phyloP scores from a whole-genome alignment of 441 rosid genomes.

The Arabidopsis lyrata region DNA sequence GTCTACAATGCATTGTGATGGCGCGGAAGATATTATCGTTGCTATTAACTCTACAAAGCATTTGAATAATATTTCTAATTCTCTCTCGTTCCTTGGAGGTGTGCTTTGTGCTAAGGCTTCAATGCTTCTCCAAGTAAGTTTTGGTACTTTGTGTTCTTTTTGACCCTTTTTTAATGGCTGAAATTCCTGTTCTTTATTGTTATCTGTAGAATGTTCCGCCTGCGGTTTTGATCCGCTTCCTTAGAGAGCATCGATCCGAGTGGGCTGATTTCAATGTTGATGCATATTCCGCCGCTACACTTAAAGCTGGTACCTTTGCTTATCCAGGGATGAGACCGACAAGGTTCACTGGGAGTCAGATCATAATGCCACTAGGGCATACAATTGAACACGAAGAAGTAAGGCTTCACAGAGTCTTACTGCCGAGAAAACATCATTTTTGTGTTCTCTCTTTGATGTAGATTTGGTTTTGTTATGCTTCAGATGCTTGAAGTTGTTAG shows the following conservation, averaged over 20 bases:
- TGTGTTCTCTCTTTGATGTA: conserved; percentile 2
- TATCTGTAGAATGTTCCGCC: conserved; percentile 85
- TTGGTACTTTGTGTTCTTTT: conserved; percentile 16
- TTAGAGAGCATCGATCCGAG: conserved; percentile 96
- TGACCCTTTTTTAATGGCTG: background rate
- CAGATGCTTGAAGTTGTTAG: conserved; percentile 94
- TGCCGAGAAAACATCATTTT: background rate
- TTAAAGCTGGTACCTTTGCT: conserved; percentile 82
- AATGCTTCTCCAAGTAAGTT: conserved; percentile 93
- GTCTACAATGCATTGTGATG: conserved; percentile 84
- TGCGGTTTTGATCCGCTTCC: conserved; percentile 88
- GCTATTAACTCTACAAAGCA: conserved; percentile 83
- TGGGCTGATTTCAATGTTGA: conserved; percentile 99
- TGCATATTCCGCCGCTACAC: conserved; percentile 91
- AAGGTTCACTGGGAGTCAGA: conserved; percentile 92
- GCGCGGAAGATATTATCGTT: conserved; percentile 87
- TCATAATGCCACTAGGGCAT: conserved; percentile 95
- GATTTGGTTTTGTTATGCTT: conserved; percentile 24
- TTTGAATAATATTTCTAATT: conserved; percentile 56
- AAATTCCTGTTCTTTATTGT: conserved; percentile 2
- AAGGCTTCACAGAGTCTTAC: conserved; percentile 11
- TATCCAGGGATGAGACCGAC: conserved; percentile 95
- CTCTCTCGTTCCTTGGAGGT: conserved; percentile 84
- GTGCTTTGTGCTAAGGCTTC: conserved; percentile 98
- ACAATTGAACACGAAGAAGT: conserved; percentile 99